Percentiles rank a stretch among this genome's conserved stretches.
Evolutionary conservation across 768 basidiomycete species (phyloP).

Genomic region (Pleurotus cornucopiae): DNA sequence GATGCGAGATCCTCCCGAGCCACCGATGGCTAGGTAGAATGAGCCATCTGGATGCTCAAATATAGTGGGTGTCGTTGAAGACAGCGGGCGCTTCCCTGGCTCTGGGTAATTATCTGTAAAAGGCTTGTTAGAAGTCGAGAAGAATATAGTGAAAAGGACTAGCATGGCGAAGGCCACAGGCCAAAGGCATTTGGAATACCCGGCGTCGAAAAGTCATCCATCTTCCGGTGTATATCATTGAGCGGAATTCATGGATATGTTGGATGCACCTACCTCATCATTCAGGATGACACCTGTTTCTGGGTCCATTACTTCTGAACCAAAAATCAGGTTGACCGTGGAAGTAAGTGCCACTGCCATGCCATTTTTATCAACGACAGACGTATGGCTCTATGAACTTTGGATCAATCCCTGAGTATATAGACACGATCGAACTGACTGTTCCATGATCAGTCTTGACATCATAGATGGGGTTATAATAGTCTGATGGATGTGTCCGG

Average conservation of each 20-base stretch:
- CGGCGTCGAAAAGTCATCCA: conserved; percentile 92
- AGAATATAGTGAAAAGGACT: conserved; percentile 15
- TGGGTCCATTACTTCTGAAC: conserved; percentile 82
- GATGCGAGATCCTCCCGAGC: conserved; percentile 85
- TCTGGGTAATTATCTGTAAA: conserved; percentile 80
- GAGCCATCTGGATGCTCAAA: conserved; percentile 73
- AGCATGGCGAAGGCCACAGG: conserved; percentile 77
- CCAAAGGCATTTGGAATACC: conserved; percentile 83
- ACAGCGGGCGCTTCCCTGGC: conserved; percentile 84
- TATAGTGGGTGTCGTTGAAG: conserved; percentile 79
- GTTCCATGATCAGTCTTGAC: conserved; percentile 84
- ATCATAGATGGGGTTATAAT: conserved; percentile 84
- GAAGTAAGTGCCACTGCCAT: conserved; percentile 87
- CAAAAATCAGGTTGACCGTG: conserved; percentile 88
- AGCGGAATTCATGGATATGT: neutral
- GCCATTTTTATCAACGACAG: conserved; percentile 76
- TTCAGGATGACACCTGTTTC: conserved; percentile 88
- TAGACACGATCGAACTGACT: conserved; percentile 31
- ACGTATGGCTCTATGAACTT: conserved; percentile 69
- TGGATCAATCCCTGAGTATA: neutral
- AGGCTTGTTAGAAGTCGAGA: neutral
- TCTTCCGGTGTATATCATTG: conserved; percentile 29
- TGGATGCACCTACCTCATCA: conserved; percentile 54
- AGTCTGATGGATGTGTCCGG: conserved; percentile 71
- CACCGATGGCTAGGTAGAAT: conserved; percentile 73